Evolutionary conservation across 176 grass and related monocot species (phyloP).

Genomic region (Carex pumila): DNA sequence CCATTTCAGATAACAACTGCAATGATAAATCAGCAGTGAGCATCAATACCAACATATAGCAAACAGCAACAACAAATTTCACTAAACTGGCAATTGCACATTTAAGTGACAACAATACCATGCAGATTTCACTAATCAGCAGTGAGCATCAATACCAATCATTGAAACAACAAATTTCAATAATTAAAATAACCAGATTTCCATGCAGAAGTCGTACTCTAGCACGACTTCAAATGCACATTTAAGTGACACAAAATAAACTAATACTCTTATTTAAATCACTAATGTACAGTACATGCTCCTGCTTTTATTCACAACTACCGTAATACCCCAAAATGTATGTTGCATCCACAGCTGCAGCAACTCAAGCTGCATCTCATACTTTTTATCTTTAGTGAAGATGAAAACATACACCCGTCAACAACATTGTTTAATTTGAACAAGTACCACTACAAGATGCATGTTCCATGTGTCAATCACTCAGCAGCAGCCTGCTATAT

Average conservation of each 20-base stretch:
- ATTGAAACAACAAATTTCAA: no score
- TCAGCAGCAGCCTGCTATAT: constrained; percentile 8
- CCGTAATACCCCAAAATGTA: neutral
- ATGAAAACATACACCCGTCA: neutral
- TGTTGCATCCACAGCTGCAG: neutral
- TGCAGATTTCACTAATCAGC: neutral
- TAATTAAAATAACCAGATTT: neutral
- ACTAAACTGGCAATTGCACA: no score
- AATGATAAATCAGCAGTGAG: neutral
- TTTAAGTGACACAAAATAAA: neutral
- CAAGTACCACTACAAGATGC: neutral
- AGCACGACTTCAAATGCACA: neutral
- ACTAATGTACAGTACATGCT: constrained; percentile 4
- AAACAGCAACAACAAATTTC: no score
- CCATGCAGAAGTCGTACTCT: neutral
- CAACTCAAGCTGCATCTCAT: neutral
- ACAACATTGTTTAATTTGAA: neutral
- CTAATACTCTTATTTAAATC: constrained; percentile 6
- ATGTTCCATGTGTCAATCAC: neutral
- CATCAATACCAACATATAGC: neutral
- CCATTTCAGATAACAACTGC: neutral
- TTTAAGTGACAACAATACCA: no score
- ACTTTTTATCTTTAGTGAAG: neutral
- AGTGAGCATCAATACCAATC: no score
- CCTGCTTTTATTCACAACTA: constrained; percentile 7